Conservation (phyloP, 2,329 filamentous ascomycete genomes). For the Tolypocladium sp. region DNA sequence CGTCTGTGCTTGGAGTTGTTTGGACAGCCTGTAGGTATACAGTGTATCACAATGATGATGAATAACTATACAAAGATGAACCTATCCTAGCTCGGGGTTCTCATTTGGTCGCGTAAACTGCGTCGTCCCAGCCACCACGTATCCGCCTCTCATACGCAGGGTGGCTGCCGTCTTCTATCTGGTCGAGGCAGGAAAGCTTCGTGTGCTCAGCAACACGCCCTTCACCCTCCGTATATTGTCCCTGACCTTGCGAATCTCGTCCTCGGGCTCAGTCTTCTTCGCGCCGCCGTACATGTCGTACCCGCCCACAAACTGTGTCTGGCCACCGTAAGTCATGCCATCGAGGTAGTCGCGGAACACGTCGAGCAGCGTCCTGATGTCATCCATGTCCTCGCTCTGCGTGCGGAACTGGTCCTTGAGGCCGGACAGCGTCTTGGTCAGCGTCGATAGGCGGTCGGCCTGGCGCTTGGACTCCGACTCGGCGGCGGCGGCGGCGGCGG, state of each 20-base stretch:
- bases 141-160: neutral
- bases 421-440: constrained; percentile 32
- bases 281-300: constrained; percentile 33
- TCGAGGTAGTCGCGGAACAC: constrained; percentile 59
- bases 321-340: constrained; percentile 38
- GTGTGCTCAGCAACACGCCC: constrained; percentile 64
- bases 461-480: constrained; percentile 28
- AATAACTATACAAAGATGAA: neutral
- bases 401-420: constrained; percentile 33
- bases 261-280: constrained; percentile 46
- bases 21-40: neutral
- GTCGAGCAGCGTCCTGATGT: constrained; percentile 43
- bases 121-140: neutral
- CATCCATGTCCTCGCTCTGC: constrained; percentile 39
- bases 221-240: constrained; percentile 72
- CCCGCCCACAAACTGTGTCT: constrained; percentile 25
- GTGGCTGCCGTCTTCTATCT: constrained; percentile 4
- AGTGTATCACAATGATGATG: neutral
- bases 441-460: constrained; percentile 27
- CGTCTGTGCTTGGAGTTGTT: neutral
- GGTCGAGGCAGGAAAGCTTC: constrained; percentile 55
- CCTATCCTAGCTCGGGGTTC: neutral
- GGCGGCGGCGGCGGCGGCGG: neutral
- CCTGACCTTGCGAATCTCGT: constrained; percentile 65
- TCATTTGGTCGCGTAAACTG: neutral